Conservation (phyloP, 225 moss, liverwort and hornwort genomes). For the Marchantia paleacea region DNA sequence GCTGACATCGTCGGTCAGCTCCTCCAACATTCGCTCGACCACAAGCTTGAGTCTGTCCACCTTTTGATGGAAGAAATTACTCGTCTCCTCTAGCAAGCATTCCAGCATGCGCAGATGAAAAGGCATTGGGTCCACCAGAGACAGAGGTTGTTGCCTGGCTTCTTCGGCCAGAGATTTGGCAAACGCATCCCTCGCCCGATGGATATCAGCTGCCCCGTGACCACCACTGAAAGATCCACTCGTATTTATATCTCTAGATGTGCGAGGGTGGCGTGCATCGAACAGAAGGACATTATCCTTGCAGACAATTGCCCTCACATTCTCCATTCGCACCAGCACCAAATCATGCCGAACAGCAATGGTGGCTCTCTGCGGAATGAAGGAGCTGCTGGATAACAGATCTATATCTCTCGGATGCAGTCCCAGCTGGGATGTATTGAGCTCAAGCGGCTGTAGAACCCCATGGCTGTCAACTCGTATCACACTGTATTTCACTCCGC, state of each 20-base stretch:
- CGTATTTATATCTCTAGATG: neutral
- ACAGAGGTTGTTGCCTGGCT: constrained; percentile 48
- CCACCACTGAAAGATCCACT: neutral
- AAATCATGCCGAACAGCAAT: constrained; percentile 64
- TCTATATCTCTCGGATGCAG: constrained; percentile 80
- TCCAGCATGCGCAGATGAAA: constrained; percentile 89
- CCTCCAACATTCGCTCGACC: constrained; percentile 82
- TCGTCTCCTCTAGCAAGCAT: constrained; percentile 88
- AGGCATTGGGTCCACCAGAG: constrained; percentile 58
- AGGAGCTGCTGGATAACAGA: constrained; percentile 66
- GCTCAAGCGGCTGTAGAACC: constrained; percentile 54
- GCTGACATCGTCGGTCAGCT: constrained; percentile 78
- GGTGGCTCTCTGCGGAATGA: constrained; percentile 83
- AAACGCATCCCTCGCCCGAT: constrained; percentile 72
- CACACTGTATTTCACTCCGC: constrained; percentile 56
- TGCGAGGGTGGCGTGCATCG: constrained; percentile 77
- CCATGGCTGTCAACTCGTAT: constrained; percentile 62
- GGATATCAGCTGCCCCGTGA: neutral
- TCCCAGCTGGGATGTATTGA: constrained; percentile 58
- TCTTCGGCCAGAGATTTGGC: constrained; percentile 65
- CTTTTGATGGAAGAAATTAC: constrained; percentile 80
- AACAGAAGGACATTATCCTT: constrained; percentile 72
- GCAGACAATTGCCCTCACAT: constrained; percentile 77
- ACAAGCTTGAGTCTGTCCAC: constrained; percentile 88
- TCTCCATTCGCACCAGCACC: constrained; percentile 88